phyloP scores from a whole-genome alignment of 1,284 basidiomycete genomes.

The Rhodotorula sp. region DNA sequence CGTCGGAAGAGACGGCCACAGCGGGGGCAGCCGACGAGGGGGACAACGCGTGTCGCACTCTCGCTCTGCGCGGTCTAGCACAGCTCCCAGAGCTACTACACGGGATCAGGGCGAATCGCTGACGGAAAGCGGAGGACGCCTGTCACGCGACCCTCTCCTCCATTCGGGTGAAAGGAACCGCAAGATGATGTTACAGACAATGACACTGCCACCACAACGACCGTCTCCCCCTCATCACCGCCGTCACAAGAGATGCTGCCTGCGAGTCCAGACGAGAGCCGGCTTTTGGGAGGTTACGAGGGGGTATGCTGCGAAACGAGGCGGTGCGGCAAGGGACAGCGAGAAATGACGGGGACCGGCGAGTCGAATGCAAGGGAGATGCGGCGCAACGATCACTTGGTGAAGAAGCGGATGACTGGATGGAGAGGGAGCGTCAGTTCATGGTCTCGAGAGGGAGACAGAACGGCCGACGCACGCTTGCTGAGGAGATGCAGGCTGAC shows the following conservation, averaged over 20 bases:
- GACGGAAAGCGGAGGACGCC: too few relatives aligned
- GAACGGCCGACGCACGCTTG: conserved; percentile 54
- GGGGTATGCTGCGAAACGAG: not conserved
- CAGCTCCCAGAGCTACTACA: too few relatives aligned
- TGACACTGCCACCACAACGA: too few relatives aligned
- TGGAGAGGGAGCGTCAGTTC: not conserved
- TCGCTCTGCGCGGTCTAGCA: too few relatives aligned
- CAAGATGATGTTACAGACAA: too few relatives aligned
- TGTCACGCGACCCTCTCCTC: too few relatives aligned
- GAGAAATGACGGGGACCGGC: not conserved
- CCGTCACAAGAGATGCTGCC: not conserved
- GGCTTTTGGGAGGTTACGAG: not conserved
- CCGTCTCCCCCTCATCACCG: not conserved
- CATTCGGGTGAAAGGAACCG: too few relatives aligned
- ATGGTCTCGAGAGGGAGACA: not conserved
- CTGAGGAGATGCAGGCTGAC: conserved; percentile 98
- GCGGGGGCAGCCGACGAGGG: too few relatives aligned
- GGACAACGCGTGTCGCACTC: too few relatives aligned
- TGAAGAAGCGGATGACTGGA: conserved; percentile 32
- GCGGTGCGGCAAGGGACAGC: not conserved
- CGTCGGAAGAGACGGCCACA: too few relatives aligned
- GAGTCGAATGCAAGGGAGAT: not conserved
- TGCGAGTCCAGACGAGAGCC: too few relatives aligned
- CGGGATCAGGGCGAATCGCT: too few relatives aligned
- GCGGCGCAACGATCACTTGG: conserved; percentile 17